Base-by-base conservation (phyloP, 306 rosid species). In the Luffa acutangula region DNA sequence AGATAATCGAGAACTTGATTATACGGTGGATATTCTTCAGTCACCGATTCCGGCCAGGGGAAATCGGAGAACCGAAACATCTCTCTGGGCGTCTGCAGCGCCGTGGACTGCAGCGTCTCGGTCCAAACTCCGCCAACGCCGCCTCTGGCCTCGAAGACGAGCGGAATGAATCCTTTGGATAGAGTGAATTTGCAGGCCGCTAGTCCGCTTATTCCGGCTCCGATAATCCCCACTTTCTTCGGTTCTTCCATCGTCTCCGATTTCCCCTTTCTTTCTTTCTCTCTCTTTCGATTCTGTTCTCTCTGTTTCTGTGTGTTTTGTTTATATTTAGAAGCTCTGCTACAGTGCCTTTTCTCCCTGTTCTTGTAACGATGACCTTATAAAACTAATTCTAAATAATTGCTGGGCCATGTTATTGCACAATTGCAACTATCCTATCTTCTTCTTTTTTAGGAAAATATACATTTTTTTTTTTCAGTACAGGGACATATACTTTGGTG, bases 201-300 rank as follows among this genome's bases (percentile, higher is more conserved):
- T 14, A 82, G 51, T 14, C 85, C 85, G 70, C 85, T 78, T 37
- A 78, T 37, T 78, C 85, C 85, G n/a, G 82, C 82, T 4, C 85
- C 85, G 41, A 82, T 53, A 1, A 82, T 78, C 15, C 77, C 85
- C 12, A 78, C 67, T 75, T 52, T 80, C 73, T 49, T 65, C 10
- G 15, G 6, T 33, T 78, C 81, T 33, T 78, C 81, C 81, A 78
- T 65, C 15, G 13, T 74, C 75, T 48, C 48, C 45, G 41, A 63
- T 5, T 34, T 62, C 71, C 45, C 7, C 42, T 62, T 31, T 56
- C 10, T n/a, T 18, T 54, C 59, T 17, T 31, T 6, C 31, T 6
- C 31, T 6, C 62, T 18, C 60, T 17, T 6, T 18, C 21, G 52
- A 48, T 53, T 17, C 31, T 25, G 31, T 25, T 17, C 57, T 5